Percentiles rank a stretch among this genome's conserved stretches.
Evolutionary conservation across 2,329 filamentous ascomycete genomes (phyloP).

Genomic region (Tolypocladium cylindrosporum): DNA sequence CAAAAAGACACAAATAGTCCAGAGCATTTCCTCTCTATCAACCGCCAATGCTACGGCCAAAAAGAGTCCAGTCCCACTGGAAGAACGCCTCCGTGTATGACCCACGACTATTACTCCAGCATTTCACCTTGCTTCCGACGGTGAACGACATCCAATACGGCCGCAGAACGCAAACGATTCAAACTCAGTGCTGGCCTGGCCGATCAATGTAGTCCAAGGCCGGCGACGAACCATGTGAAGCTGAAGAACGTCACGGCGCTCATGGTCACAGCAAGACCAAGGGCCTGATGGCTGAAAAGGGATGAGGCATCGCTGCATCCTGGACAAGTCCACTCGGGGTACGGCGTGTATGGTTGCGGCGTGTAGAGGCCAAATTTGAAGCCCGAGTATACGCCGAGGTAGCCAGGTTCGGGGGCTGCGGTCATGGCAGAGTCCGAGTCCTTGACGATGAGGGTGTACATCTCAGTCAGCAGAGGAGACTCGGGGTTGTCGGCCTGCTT

Average conservation of each 20-base stretch:
- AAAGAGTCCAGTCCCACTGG: background rate
- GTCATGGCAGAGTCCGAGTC: constrained; percentile 43
- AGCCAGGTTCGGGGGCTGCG: constrained; percentile 43
- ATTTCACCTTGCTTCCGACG: background rate
- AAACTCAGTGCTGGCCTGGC: background rate
- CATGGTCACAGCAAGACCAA: constrained; percentile 44
- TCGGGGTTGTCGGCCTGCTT: constrained; percentile 34
- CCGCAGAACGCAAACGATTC: background rate
- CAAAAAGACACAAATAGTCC: background rate
- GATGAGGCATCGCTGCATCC: constrained; percentile 46
- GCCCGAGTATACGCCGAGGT: constrained; percentile 36
- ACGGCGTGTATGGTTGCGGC: constrained; percentile 37
- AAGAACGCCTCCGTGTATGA: background rate
- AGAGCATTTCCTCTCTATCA: background rate
- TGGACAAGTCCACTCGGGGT: constrained; percentile 43
- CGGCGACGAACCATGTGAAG: constrained; percentile 55
- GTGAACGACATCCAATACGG: background rate
- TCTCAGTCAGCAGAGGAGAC: constrained; percentile 38
- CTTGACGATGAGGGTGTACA: constrained; percentile 53
- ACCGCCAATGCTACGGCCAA: background rate
- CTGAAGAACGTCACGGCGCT: constrained; percentile 45
- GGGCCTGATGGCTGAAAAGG: constrained; percentile 33
- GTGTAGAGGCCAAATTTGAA: constrained; percentile 52
- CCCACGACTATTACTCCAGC: background rate
- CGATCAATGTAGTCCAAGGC: constrained; percentile 28